Evolutionary conservation across 1,284 basidiomycete genomes (phyloP).

Genomic region (Rugosomyces carneus): DNA sequence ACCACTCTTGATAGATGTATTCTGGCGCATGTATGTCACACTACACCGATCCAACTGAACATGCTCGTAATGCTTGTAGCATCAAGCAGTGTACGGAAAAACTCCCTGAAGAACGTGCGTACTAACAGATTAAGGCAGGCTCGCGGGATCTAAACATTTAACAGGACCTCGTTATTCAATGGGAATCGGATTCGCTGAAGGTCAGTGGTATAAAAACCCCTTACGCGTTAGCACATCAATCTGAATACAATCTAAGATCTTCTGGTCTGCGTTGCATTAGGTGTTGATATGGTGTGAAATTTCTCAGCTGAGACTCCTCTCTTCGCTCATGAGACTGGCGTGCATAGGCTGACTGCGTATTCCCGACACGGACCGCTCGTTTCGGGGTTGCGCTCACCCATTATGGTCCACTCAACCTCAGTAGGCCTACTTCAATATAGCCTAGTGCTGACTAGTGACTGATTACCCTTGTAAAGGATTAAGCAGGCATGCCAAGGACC

Average conservation of each 20-base stretch:
- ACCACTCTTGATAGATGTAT: constrained; percentile 45
- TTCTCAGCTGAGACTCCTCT: not conserved
- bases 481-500: constrained; percentile 61
- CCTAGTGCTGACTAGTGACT: not conserved
- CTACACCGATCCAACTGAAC: not conserved
- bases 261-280: constrained; percentile 81
- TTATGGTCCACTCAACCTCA: constrained; percentile 72
- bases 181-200: constrained; percentile 88
- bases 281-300: constrained; percentile 72
- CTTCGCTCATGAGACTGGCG: not conserved
- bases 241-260: constrained; percentile 47
- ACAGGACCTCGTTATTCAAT: constrained; percentile 79
- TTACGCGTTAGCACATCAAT: not conserved
- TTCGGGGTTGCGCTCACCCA: constrained; percentile 83
- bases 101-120: constrained; percentile 67
- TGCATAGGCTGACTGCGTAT: constrained; percentile 78
- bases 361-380: constrained; percentile 80
- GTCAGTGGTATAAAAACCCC: constrained; percentile 27
- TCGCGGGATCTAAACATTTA: constrained; percentile 11
- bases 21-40: constrained; percentile 73
- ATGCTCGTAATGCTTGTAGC: constrained; percentile 30
- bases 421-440: constrained; percentile 33
- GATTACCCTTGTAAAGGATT: constrained; percentile 36
- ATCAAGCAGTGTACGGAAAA: constrained; percentile 75
- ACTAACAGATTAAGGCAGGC: not conserved